Base-by-base conservation (phyloP, 805 yeast genomes). In the Saccharomycopsis vini region DNA sequence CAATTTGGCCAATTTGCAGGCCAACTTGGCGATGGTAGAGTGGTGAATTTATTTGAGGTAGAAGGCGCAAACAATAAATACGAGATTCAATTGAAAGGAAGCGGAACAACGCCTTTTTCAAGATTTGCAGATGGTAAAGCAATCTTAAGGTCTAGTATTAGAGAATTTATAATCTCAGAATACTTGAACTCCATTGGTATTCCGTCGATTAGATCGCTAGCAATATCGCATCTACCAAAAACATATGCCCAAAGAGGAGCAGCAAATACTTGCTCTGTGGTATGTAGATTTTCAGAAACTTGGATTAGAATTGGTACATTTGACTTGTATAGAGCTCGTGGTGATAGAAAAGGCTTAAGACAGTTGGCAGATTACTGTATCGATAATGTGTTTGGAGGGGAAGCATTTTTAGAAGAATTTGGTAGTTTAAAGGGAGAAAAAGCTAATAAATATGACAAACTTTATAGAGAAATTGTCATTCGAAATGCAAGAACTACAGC, bases 61-160 rank as follows among this genome's bases (percentile, higher is more conserved):
- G 68, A 70, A 4, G 77, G 74, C 52, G 54, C 53, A 2, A 51
- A 47, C 3, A 60, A 71, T 4, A 52, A 55, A 21, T 79, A 70
- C 54, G 90, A 81, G 50, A 52, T 90, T 2, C 97, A 90, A 62
- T 62, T 90, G 50, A 90, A 90, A 63, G 98, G 98, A 0, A 77
- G 92, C 3, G 98, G 98, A 0, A 66, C 74, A 52, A 90, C 97
- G 0, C 96, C 97, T 1, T 90, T 72, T 59, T 83, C 95, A 0
- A 71, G 98, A 47, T 90, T 89, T 68, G 97, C 96, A 0, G 98
- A 90, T 62, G 98, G 98, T 3, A 87, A 86, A 56, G 97, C 97
- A 0, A 95, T 88, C 4, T 55, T 90, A 26, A 64, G 96, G 49
- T 87, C 97, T 2, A 79, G 94, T 38, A 77, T 92, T 30, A 68